Evolutionary conservation across 257 asterid genomes (phyloP), one percentile per base, ranked within the genome.

Genomic region (Fraxinus anomala): DNA sequence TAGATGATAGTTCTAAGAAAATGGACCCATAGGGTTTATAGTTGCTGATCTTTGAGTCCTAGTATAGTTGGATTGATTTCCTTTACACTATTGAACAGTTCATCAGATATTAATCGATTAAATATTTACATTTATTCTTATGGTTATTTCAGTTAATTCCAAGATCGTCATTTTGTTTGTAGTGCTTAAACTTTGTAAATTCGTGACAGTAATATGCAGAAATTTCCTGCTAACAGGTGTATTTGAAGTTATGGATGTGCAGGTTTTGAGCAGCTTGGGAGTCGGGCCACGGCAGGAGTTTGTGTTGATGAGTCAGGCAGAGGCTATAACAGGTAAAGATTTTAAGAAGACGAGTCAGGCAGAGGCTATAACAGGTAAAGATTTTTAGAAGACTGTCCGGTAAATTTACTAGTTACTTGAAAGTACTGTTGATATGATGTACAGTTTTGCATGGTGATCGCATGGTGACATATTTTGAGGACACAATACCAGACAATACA

Each of bases 1-100:
- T 79, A 74, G 82, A 82, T 63, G 83, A 82, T 81, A 77, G 80
- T 80, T 82, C 76, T 74, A 80, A 81, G 80, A 80, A 70, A 42
- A 67, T 49, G 79, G 85, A 80, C 71, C 86, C 82, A 19, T 77
- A 68, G 81, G 76, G 61, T 69, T 70, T 61, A 42, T n/a, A 73
- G 44, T 65, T 17, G 12, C 54, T 61, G 75, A 66, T 77, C 3
- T 37, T 66, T 56, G 82, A 84, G 39, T 82, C 66, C 44, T 82
- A 77, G 77, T 68, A 80, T 84, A 80, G 59, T 72, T 80, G 71
- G 80, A 76, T 73, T 73, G 81, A 49, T 73, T 73, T 67, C 54
- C 68, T 68, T n/a, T 21, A 23, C 72, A 30, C 8, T 82, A 75
- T 75, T 81, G 78, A 77, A 80, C 82, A 36, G 21, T 75, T n/a